Percentiles rank a stretch among this genome's conserved stretches.
These are phyloP conservation scores for Borealophlyctis nickersoniae DNA, from an alignment of 192 early-diverging fungal species.

Conservation along the genomic window DNA sequence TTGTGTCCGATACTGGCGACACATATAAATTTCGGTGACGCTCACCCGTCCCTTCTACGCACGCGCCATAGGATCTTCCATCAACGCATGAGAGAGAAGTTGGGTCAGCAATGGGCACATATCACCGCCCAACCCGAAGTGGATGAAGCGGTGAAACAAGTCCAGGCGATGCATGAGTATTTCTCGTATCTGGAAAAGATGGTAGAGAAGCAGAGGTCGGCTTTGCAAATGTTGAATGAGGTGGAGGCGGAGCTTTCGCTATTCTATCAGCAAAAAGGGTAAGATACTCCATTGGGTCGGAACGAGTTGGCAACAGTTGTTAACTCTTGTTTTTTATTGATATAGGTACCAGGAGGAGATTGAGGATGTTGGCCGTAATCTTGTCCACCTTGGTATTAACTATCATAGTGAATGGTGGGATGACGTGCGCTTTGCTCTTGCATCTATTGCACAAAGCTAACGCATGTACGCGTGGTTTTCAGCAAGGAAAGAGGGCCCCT, in stretches of 20 bases:
- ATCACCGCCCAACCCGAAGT: slow-evolving; percentile 55
- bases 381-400: slow-evolving; percentile 30
- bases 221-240: slow-evolving; percentile 43
- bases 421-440: too few species aligned
- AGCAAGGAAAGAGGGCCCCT: slow-evolving; percentile 35
- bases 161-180: slow-evolving; percentile 42
- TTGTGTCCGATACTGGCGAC: not conserved
- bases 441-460: too few species aligned
- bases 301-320: not conserved
- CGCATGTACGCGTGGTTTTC: too few species aligned
- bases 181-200: slow-evolving; percentile 41
- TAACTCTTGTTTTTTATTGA: not conserved
- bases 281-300: slow-evolving; percentile 2
- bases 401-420: slow-evolving; percentile 28
- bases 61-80: slow-evolving; percentile 51
- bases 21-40: not conserved
- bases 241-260: slow-evolving; percentile 45
- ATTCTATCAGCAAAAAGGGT: slow-evolving; percentile 53
- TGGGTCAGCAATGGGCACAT: slow-evolving; percentile 42
- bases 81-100: slow-evolving; percentile 44
- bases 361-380: slow-evolving; percentile 44
- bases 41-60: slow-evolving; percentile 6
- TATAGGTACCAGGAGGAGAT: slow-evolving; percentile 42
- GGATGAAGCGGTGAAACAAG: slow-evolving; percentile 46
- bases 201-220: slow-evolving; percentile 33